phyloP scores from a whole-genome alignment of 495 filamentous ascomycete genomes.

The Chaetomidium leptoderma region DNA sequence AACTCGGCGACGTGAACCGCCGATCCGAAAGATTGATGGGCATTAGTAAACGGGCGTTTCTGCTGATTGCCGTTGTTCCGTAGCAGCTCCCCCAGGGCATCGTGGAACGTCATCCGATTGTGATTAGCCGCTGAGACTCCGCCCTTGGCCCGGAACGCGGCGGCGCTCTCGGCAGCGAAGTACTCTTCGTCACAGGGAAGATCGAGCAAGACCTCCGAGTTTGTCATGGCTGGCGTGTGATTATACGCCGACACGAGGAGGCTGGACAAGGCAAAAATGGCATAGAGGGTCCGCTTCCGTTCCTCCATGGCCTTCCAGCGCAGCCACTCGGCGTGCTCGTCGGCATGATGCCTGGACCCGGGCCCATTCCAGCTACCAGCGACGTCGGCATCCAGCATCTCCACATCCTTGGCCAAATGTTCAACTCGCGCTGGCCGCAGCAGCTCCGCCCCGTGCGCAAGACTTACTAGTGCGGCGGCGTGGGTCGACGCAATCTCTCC shows the following conservation, averaged over 20 bases:
- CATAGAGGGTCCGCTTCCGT: conserved; percentile 88
- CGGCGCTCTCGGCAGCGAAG: conserved; percentile 77
- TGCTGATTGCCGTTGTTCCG: conserved; percentile 70
- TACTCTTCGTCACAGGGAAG: conserved; percentile 92
- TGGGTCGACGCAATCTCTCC: conserved; percentile 90
- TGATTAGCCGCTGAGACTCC: conserved; percentile 62
- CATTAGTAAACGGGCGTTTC: conserved; percentile 36
- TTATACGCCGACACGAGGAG: conserved; percentile 91
- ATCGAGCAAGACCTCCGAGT: conserved; percentile 88
- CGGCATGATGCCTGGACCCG: conserved; percentile 48
- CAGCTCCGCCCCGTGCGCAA: conserved; percentile 82
- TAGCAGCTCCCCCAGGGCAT: conserved; percentile 73
- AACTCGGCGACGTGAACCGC: conserved; percentile 44
- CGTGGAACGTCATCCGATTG: conserved; percentile 64
- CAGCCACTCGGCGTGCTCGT: conserved; percentile 80
- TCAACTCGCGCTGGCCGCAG: conserved; percentile 51
- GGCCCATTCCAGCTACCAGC: conserved; percentile 47
- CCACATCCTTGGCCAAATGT: conserved; percentile 31
- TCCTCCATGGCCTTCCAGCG: conserved; percentile 87
- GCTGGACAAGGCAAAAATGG: conserved; percentile 86
- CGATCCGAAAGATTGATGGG: conserved; percentile 44
- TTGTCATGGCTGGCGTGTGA: conserved; percentile 81
- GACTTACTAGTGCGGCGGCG: conserved; percentile 82
- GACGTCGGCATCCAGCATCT: conserved; percentile 47
- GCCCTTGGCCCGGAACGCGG: conserved; percentile 71